Evolutionary conservation across 805 yeast species (phyloP).

Genomic region (Kluyveromyces nonfermentans): DNA sequence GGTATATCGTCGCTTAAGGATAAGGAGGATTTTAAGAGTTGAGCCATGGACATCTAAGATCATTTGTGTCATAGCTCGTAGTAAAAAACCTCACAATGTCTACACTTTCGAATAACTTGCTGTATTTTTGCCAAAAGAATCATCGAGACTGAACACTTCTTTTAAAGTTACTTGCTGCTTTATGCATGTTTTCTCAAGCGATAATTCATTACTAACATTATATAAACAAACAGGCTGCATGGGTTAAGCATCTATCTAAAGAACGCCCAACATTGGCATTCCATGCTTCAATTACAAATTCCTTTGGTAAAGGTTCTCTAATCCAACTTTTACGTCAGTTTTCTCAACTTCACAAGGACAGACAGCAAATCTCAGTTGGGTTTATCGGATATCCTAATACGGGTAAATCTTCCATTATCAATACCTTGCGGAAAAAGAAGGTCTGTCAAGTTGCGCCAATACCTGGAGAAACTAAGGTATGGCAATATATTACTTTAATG

Average conservation of each 20-base stretch:
- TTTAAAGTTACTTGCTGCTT: slow-evolving; percentile 6
- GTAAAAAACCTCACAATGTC: slow-evolving; percentile 74
- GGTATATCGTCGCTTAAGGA: slow-evolving; percentile 37
- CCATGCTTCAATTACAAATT: slow-evolving; percentile 95
- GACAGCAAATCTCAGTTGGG: slow-evolving; percentile 95
- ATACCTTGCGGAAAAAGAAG: slow-evolving; percentile 87
- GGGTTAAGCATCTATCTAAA: slow-evolving; percentile 93
- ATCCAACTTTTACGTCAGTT: slow-evolving; percentile 91
- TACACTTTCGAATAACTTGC: background rate
- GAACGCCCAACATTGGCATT: slow-evolving; percentile 92
- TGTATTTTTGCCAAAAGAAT: background rate
- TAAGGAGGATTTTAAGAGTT: slow-evolving; percentile 59
- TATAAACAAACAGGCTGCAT: slow-evolving; percentile 65
- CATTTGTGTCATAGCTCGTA: slow-evolving; percentile 46
- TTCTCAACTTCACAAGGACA: slow-evolving; percentile 79
- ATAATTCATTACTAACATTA: slow-evolving; percentile 4
- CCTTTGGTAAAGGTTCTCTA: slow-evolving; percentile 95
- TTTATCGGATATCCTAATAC: slow-evolving; percentile 97
- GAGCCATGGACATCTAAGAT: slow-evolving; percentile 35
- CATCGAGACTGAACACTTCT: background rate
- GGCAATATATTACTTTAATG: slow-evolving; percentile 98
- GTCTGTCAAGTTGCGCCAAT: slow-evolving; percentile 97
- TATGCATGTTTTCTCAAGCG: slow-evolving; percentile 5
- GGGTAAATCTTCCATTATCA: slow-evolving; percentile 94
- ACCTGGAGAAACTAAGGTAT: slow-evolving; percentile 97